Base-by-base conservation (phyloP, 306 rosid genomes). In the Mimosa pudica region DNA sequence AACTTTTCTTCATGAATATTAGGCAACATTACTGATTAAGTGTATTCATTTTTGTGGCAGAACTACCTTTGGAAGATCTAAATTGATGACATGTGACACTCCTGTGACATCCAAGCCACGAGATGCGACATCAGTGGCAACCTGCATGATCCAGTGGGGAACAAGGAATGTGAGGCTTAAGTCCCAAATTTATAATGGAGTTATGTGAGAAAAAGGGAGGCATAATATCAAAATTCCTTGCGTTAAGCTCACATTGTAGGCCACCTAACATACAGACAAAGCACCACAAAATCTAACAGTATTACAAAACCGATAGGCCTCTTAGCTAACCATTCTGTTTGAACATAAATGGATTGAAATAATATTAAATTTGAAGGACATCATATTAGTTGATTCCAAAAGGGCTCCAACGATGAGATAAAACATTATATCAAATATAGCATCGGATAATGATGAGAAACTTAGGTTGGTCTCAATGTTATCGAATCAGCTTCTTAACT, bases 21-120 rank as follows among this genome's bases (percentile, higher is more conserved):
- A 77, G 69, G 68, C 69, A 62, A 73, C 74, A 78, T 36, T 77
- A 55, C 36, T 71, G 60, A 78, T 72, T 68, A 70, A 73, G 64
- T 49, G 60, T 75, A 66, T 65, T 60, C 61, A 46, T 57, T 24
- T 24, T 64, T 42, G 44, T 61, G 63, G 77, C 71, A 62, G 45
- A 77, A 74, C 57, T 92, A 92, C 97, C 97, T 92, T 92, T 14
- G 97, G 97, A 84, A 92, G 97, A 87, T 92, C 97, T 79, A 92
- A 89, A 84, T 92, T 92, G 77, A 92, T 87, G 81, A 92, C 96
- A 82, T 90, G 96, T 11, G 97, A 85, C 77, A 92, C 96, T 86
- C 97, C 97, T 32, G 96, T 85, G 86, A 92, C 97, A 85, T 92
- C 97, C 90, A 92, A 85, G 58, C 97, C 97, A 54, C 97, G 94